These are phyloP conservation scores for Tolypocladium inflatum DNA, from an alignment of 2,329 filamentous ascomycete genomes.

Conservation along the genomic window DNA sequence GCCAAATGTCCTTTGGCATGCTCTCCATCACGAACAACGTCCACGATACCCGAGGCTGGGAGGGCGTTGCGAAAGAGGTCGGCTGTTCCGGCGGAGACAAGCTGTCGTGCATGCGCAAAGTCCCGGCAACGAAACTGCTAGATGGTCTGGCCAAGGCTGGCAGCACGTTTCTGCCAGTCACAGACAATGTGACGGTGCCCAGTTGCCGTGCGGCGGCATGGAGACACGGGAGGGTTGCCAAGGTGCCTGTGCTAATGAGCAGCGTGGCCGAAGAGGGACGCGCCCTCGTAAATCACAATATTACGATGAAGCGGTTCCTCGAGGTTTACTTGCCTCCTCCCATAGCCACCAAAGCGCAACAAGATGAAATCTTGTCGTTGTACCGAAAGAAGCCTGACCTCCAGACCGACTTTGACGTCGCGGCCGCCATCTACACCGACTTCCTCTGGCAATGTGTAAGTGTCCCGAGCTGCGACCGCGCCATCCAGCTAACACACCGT, in stretches of 20 bases:
- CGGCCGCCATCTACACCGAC: conserved; percentile 15
- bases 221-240: conserved; percentile 6
- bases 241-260: conserved; percentile 14
- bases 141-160: conserved; percentile 4
- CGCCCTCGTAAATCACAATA: conserved; percentile 10
- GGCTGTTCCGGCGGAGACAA: conserved; percentile 7
- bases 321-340: conserved; percentile 7
- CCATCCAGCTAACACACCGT: conserved; percentile 1
- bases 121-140: conserved; percentile 7
- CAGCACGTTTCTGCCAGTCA: conserved; percentile 6
- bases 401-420: conserved; percentile 13
- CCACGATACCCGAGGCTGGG: conserved; percentile 6
- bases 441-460: conserved; percentile 17
- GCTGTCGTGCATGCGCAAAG: conserved; percentile 12
- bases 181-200: conserved; percentile 11
- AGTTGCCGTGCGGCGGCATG: conserved; percentile 9
- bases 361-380: conserved; percentile 6
- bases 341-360: conserved; percentile 5
- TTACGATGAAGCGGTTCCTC: conserved; percentile 11
- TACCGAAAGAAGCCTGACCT: conserved; percentile 8
- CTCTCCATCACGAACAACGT: conserved; percentile 4
- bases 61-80: conserved; percentile 4
- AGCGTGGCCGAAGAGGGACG: conserved; percentile 15
- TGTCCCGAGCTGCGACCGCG: background rate
- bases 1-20: conserved; percentile 16